Evolutionary conservation across 2,329 filamentous ascomycete species (phyloP).

Genomic region (Trichothecium roseum): DNA sequence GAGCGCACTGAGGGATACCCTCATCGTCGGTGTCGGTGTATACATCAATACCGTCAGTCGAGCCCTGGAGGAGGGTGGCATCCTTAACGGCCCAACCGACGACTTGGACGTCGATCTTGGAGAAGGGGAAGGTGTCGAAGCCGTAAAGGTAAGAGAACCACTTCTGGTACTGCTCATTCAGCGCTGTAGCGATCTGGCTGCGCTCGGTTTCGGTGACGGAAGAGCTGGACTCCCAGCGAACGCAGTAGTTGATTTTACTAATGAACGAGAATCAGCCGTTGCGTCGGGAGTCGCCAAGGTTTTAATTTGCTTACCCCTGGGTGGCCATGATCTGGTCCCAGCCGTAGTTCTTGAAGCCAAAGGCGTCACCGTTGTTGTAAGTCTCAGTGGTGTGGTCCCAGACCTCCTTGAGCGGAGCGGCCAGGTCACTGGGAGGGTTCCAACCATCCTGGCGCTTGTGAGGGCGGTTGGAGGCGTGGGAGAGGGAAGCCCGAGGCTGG

Average conservation of each 20-base stretch:
- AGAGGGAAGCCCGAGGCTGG: too few species aligned
- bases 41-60: slow-evolving; percentile 23
- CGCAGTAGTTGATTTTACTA: slow-evolving; percentile 19
- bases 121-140: slow-evolving; percentile 31
- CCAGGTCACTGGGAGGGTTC: slow-evolving; percentile 16
- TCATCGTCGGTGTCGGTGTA: slow-evolving; percentile 28
- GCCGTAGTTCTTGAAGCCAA: slow-evolving; percentile 20
- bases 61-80: slow-evolving; percentile 24
- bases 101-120: slow-evolving; percentile 25
- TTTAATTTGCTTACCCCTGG: slow-evolving; percentile 18
- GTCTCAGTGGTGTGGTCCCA: slow-evolving; percentile 19
- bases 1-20: slow-evolving; percentile 29
- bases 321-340: slow-evolving; percentile 21
- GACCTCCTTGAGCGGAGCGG: slow-evolving; percentile 15
- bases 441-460: slow-evolving; percentile 17
- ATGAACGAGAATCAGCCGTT: too few species aligned
- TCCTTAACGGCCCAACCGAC: slow-evolving; percentile 32
- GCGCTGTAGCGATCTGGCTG: slow-evolving; percentile 20
- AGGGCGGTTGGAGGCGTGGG: too few species aligned
- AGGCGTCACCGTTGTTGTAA: slow-evolving; percentile 13
- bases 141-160: slow-evolving; percentile 32
- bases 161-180: slow-evolving; percentile 23
- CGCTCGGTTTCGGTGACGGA: slow-evolving; percentile 26
- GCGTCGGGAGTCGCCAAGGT: too few species aligned
- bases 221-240: slow-evolving; percentile 31